A percentile compares a stretch with the other conserved stretches of the same genome.
phyloP scores from a whole-genome alignment of 768 basidiomycete genomes.

The Hypholoma sublateritium region DNA sequence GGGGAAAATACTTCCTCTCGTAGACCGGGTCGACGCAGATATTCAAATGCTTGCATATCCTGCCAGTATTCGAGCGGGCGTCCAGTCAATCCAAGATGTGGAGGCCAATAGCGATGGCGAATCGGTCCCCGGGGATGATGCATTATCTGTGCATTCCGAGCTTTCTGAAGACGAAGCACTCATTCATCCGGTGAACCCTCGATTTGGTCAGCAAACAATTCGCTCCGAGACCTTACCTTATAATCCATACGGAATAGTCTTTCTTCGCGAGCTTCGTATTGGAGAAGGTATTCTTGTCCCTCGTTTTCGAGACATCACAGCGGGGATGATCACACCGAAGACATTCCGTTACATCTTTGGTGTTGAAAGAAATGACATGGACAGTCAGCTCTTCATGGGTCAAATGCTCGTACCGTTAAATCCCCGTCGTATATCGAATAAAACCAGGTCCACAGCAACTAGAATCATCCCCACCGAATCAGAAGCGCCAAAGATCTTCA shows the following conservation, averaged over 20 bases:
- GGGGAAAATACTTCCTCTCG: slow-evolving; percentile 16
- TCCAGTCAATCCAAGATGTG: not conserved
- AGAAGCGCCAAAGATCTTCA: not conserved
- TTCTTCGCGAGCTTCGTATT: slow-evolving; percentile 3
- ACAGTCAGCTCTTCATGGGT: not conserved
- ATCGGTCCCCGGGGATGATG: not conserved
- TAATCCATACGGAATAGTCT: slow-evolving; percentile 7
- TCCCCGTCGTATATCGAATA: not conserved
- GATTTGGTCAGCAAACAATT: not conserved
- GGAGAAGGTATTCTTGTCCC: slow-evolving; percentile 1
- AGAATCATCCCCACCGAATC: not conserved
- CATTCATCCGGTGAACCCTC: not conserved
- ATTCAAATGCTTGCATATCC: slow-evolving; percentile 13
- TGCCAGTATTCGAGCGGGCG: not conserved
- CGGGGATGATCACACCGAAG: not conserved
- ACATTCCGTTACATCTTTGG: slow-evolving; percentile 13
- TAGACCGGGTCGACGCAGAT: slow-evolving; percentile 1
- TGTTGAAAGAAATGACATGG: not conserved
- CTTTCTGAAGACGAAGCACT: not conserved
- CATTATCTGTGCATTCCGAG: not conserved
- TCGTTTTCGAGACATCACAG: not conserved
- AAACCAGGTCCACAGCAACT: not conserved
- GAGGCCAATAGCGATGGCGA: not conserved
- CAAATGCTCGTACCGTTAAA: not conserved
- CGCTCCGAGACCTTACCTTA: not conserved